Conservation (phyloP, 2,329 filamentous ascomycete genomes). For the Pestalotiopsis fici region DNA sequence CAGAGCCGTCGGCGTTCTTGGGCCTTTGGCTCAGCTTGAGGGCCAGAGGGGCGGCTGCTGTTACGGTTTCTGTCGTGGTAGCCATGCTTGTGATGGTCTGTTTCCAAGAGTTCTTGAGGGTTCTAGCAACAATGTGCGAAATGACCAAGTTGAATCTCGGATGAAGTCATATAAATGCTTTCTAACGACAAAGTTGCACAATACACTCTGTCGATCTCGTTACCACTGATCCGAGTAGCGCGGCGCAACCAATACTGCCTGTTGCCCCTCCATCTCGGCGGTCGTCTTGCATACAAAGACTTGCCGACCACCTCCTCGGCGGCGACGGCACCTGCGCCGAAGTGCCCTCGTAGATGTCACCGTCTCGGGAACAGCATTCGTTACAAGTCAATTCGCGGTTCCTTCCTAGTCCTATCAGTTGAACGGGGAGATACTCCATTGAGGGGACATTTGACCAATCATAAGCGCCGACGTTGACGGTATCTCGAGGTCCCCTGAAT, state of each 20-base stretch:
- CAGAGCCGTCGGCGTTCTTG: slow-evolving; percentile 16
- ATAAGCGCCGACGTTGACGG: background rate
- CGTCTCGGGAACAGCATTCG: background rate
- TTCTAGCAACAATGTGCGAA: too few species aligned
- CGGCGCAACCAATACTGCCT: background rate
- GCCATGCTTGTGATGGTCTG: background rate
- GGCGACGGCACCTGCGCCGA: background rate
- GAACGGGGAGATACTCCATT: background rate
- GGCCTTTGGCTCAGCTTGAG: slow-evolving; percentile 8
- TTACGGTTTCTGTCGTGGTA: background rate
- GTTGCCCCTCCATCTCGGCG: background rate
- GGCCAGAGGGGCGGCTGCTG: background rate
- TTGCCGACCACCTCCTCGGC: background rate
- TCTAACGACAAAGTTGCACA: background rate
- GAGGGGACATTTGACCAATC: background rate
- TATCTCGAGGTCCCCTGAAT: background rate
- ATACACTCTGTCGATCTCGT: background rate
- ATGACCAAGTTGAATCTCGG: background rate
- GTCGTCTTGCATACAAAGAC: too few species aligned
- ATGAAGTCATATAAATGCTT: background rate
- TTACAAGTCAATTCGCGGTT: background rate
- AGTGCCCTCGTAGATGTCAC: background rate
- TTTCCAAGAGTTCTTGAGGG: too few species aligned
- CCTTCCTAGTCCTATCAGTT: background rate
- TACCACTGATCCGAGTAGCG: background rate